phyloP scores from a whole-genome alignment of 2,329 filamentous ascomycete genomes.

The Ceratocystis alfenasii region DNA sequence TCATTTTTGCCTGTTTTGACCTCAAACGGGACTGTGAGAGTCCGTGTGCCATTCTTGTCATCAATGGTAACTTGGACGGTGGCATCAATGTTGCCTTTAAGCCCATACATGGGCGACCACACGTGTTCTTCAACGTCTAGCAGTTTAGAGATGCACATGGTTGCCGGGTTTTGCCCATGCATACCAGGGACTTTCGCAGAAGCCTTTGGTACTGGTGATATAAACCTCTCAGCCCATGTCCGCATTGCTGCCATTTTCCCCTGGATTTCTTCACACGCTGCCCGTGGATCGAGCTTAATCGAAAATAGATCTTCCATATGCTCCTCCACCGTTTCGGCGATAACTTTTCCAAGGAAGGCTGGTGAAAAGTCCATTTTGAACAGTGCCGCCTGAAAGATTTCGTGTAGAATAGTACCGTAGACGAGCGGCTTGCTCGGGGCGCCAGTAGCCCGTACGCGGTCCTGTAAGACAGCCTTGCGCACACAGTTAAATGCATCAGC shows the following conservation, averaged over 20 bases:
- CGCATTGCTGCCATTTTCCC: conserved; percentile 74
- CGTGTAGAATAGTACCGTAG: conserved; percentile 87
- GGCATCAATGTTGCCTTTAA: conserved; percentile 96
- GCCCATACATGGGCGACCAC: conserved; percentile 93
- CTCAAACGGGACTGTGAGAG: conserved; percentile 81
- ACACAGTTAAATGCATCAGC: conserved; percentile 93
- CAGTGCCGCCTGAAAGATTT: conserved; percentile 86
- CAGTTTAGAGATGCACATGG: conserved; percentile 81
- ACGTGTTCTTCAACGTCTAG: conserved; percentile 96
- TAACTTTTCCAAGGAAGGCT: conserved; percentile 51
- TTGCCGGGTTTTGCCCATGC: conserved; percentile 61
- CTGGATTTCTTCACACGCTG: conserved; percentile 66
- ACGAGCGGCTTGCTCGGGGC: conserved; percentile 69
- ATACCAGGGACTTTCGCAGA: conserved; percentile 62
- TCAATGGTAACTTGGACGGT: conserved; percentile 80
- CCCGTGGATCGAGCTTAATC: conserved; percentile 60
- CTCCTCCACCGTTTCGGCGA: conserved; percentile 56
- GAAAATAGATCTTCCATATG: conserved; percentile 85
- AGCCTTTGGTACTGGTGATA: conserved; percentile 54
- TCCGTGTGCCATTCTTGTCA: conserved; percentile 53
- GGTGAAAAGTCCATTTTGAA: conserved; percentile 71
- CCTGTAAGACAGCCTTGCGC: conserved; percentile 82
- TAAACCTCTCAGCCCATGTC: conserved; percentile 72
- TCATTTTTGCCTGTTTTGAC: conserved; percentile 86
- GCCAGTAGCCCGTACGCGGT: conserved; percentile 82